Base-by-base conservation (phyloP, 78 protist species). In the Acrasis kona region DNA sequence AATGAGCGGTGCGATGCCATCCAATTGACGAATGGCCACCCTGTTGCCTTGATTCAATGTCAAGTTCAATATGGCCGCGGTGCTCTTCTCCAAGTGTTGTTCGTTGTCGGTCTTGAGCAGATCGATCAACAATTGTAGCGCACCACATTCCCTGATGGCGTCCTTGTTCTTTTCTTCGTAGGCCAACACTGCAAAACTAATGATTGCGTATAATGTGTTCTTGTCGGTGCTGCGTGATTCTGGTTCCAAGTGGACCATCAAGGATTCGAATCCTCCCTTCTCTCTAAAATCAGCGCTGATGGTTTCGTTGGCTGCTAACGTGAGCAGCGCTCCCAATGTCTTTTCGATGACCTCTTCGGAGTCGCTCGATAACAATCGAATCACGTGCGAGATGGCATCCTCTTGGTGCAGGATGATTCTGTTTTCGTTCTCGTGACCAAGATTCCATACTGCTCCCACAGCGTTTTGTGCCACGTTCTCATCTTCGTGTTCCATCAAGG, bases 21-120 rank as follows among this genome's bases (percentile, higher is more conserved):
- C 84, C 34, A 72, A 69, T 34, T 72, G 41, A 10, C 78, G 41
- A 10, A 80, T 0, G 31, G 35, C 64, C 70, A 7, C 3, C 41
- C 27, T 58, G 77, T 80, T 80, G 39, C 72, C 79, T 10, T 36
- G 9, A n/a, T 65, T 58, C 40, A 75, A 72, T 1, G 75, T 75
- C 40, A 64, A 72, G 64, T 80, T 80, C 77, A 73, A 80, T 4
- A 80, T 2, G 3, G 84, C 76, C 3, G 78, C 84, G 2, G 79
- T 61, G 8, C 27, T 34, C 50, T 72, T 72, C 29, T 80, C 81
- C 28, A 77, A 65, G 28, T 67, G 67, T 29, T 39, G 5, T 5
- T 4, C 76, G 6, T 4, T 1, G 8, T 8, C 3, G 36, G 57
- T 65, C 2, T 36, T 2, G 70, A 77, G 10, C 29, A 77, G 64